Evolutionary conservation across 2,329 filamentous ascomycete species (phyloP).

Genomic region (Penicillium sp.): DNA sequence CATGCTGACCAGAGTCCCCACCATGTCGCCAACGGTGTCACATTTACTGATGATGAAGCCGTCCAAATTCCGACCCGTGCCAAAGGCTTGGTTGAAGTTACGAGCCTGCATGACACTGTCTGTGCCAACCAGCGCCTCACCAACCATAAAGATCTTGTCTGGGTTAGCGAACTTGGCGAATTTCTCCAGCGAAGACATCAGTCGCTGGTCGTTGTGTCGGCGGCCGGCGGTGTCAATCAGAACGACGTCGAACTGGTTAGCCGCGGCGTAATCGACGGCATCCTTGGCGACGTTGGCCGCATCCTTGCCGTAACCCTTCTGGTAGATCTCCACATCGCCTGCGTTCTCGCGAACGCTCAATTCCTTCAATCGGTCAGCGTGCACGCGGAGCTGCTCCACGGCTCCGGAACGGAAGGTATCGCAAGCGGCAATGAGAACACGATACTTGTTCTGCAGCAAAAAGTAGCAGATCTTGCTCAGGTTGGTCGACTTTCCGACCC

Average conservation of each 20-base stretch:
- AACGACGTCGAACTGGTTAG: conserved; percentile 81
- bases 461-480: conserved; percentile 98
- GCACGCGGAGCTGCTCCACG: conserved; percentile 93
- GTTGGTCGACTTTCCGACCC: conserved; percentile 96
- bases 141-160: conserved; percentile 98
- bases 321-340: conserved; percentile 82
- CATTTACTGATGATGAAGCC: conserved; percentile 99
- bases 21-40: conserved; percentile 99
- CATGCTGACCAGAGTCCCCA: conserved; percentile 90
- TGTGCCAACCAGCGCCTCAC: conserved; percentile 86
- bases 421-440: conserved; percentile 86
- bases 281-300: conserved; percentile 93
- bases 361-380: conserved; percentile 90
- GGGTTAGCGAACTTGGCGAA: conserved; percentile 94
- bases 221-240: conserved; percentile 95
- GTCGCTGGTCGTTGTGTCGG: conserved; percentile 87
- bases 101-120: conserved; percentile 93
- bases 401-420: conserved; percentile 97
- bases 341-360: conserved; percentile 75
- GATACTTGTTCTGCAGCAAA: conserved; percentile 93
- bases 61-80: conserved; percentile 72
- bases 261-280: conserved; percentile 74
- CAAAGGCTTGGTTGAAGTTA: conserved; percentile 94
- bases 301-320: conserved; percentile 97
- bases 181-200: conserved; percentile 96